Base-by-base conservation (phyloP, 768 basidiomycete genomes). In the Nevesoporus exiguus region DNA sequence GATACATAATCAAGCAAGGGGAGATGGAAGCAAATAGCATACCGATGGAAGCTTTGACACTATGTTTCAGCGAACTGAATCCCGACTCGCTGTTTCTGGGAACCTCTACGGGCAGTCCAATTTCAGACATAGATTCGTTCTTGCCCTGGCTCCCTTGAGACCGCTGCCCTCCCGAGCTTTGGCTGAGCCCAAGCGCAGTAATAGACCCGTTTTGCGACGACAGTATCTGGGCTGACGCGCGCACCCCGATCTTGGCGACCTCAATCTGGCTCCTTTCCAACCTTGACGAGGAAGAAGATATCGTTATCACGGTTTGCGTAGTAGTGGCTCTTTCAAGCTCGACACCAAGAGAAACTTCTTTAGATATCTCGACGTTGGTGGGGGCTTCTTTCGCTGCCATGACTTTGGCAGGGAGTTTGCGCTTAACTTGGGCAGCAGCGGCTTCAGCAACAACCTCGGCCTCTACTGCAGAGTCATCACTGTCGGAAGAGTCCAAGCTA, bases 31-130 rank as follows among this genome's bases (percentile, higher is more conserved):
- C 15, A 73, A 24, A 15, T 21, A 14, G 69, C 77, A 33, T 60
- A 88, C 90, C 88, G 56, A 92, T 83, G 1, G 90, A 92, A 55
- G 79, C 76, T 67, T 80, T 87, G 59, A 92, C 76, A 54, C 81
- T 83, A 59, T 90, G 88, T 68, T 79, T 88, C 58, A 90, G 73
- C 29, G 77, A 74, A 47, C 62, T 71, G 30, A 81, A 65, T 11
- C 74, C 76, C 8, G 76, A 75, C 55, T 77, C 78, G 44, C 37
- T 53, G 25, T 58, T 57, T 50, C 69, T 59, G 36, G 31, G 50
- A 11, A 56, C 46, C 25, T 72, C 69, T 22, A 54, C 24, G 3
- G 69, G 70, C n/a, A 70, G 51, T 5, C 61, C 66, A 41, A 45
- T 58, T 31, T 70, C 64, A 31, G 56, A 57, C 31, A 65, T 47